A percentile compares a stretch with the other conserved stretches of the same genome.
Evolutionary conservation across 805 yeast genomes (phyloP).

Genomic region (Torulaspora quercuum): DNA sequence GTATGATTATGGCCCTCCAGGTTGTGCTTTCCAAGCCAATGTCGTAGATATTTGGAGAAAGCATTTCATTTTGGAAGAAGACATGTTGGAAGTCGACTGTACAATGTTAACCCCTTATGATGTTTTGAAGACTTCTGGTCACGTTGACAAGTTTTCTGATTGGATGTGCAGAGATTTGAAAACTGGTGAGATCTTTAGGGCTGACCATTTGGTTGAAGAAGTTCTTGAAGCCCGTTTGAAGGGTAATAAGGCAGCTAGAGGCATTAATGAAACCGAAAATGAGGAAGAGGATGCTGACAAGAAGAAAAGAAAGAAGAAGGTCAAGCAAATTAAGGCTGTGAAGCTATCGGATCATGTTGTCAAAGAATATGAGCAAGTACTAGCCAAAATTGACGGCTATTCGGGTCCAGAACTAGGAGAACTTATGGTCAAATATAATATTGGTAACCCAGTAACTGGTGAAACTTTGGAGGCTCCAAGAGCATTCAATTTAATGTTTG

Average conservation of each 20-base stretch:
- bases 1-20: slow-evolving; percentile 99
- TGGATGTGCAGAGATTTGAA: slow-evolving; percentile 97
- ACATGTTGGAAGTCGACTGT: slow-evolving; percentile 97
- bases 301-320: slow-evolving; percentile 93
- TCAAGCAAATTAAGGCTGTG: slow-evolving; percentile 85
- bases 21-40: slow-evolving; percentile 97
- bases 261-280: slow-evolving; percentile 51
- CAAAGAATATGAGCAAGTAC: slow-evolving; percentile 75
- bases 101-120: slow-evolving; percentile 98
- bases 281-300: slow-evolving; percentile 73
- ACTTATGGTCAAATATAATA: slow-evolving; percentile 74
- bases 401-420: slow-evolving; percentile 92
- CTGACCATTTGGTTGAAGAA: slow-evolving; percentile 97
- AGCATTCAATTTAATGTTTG: slow-evolving; percentile 98
- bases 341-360: slow-evolving; percentile 80
- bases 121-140: slow-evolving; percentile 97
- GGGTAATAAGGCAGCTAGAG: slow-evolving; percentile 97
- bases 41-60: slow-evolving; percentile 94
- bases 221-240: slow-evolving; percentile 93
- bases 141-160: slow-evolving; percentile 97
- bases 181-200: slow-evolving; percentile 97
- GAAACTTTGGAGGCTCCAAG: slow-evolving; percentile 83
- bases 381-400: slow-evolving; percentile 93
- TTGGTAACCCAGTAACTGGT: slow-evolving; percentile 88
- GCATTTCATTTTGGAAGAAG: slow-evolving; percentile 95